Percentiles rank a stretch among this genome's conserved stretches.
These are phyloP conservation scores for Dendrobium officinale DNA, from an alignment of 106 monocot genomes.

Conservation along the genomic window DNA sequence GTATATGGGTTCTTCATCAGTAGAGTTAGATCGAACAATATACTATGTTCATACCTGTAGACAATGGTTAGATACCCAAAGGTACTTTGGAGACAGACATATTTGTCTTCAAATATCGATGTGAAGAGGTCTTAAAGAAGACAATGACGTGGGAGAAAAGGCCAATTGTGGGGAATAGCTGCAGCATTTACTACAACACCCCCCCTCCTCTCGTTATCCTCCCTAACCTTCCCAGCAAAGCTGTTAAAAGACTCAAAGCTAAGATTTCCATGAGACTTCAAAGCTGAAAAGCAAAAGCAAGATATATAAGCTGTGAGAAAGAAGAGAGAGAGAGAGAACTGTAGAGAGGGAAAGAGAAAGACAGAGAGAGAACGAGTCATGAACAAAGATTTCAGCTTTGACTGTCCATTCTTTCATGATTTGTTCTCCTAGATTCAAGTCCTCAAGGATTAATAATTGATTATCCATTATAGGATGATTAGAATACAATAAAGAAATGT, in stretches of 20 bases:
- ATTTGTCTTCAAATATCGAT: neutral
- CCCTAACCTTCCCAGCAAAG: neutral
- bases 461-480: neutral
- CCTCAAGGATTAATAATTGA: neutral
- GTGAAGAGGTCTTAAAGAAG: neutral
- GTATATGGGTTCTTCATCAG: too few species aligned
- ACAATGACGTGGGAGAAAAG: neutral
- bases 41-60: too few species aligned
- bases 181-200: neutral
- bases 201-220: neutral
- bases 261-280: neutral
- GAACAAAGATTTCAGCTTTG: slow-evolving; percentile 1
- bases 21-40: too few species aligned
- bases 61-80: too few species aligned
- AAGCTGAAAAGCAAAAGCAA: slow-evolving; percentile 9
- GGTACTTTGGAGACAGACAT: neutral
- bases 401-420: neutral
- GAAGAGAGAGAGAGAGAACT: neutral
- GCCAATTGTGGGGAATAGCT: neutral
- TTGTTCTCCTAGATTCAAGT: neutral
- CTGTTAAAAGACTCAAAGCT: slow-evolving; percentile 6
- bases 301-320: neutral
- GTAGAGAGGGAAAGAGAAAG: neutral
- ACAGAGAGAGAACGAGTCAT: neutral
- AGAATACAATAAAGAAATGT: neutral